phyloP scores from a whole-genome alignment of 225 moss, liverwort and hornwort species.

The Marchantia polymorpha region DNA sequence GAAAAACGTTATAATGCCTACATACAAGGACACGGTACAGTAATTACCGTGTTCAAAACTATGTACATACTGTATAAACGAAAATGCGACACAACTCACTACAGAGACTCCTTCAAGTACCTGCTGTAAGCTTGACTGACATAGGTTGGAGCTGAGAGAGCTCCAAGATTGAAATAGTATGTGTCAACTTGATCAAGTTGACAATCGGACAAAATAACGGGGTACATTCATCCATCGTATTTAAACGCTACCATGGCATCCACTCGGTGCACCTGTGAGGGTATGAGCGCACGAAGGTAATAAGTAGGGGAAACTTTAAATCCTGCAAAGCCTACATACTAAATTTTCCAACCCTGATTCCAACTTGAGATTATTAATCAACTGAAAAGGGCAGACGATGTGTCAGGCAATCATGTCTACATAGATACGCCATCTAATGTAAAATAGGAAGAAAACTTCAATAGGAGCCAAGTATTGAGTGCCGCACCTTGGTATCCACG shows the following conservation, averaged over 20 bases:
- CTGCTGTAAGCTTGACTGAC: not conserved
- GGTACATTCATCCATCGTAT: slow-evolving; percentile 24
- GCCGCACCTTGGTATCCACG: slow-evolving; percentile 76
- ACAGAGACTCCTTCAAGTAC: not conserved
- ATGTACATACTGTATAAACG: not conserved
- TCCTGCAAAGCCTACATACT: not conserved
- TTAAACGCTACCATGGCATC: slow-evolving; percentile 54
- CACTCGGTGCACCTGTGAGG: slow-evolving; percentile 49
- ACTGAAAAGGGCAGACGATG: not conserved
- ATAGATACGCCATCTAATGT: not conserved
- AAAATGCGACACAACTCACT: not conserved
- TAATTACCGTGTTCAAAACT: not conserved
- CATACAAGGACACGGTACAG: too few relatives aligned
- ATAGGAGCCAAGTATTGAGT: not conserved
- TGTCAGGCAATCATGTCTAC: not conserved
- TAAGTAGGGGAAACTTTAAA: not conserved
- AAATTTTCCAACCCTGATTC: not conserved
- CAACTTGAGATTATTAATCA: not conserved
- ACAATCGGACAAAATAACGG: not conserved
- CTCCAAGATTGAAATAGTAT: not conserved
- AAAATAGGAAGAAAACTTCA: not conserved
- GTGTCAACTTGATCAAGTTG: too few relatives aligned
- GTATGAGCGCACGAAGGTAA: not conserved
- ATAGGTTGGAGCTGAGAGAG: slow-evolving; percentile 23
- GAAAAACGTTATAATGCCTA: too few relatives aligned